phyloP scores from a whole-genome alignment of 2,329 filamentous ascomycete species.

The Fusarium duplospermum region DNA sequence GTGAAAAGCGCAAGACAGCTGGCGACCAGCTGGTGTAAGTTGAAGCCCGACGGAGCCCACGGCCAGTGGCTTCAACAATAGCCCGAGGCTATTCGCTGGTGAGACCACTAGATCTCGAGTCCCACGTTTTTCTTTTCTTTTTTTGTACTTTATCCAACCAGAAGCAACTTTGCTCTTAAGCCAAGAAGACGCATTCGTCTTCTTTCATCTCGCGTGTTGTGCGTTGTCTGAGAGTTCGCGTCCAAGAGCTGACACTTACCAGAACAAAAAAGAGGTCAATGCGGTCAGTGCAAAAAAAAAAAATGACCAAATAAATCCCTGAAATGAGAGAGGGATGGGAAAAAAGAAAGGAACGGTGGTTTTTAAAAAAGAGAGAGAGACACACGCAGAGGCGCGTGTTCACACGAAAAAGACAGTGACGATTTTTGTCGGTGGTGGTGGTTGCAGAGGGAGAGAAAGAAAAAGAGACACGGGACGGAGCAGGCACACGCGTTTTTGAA shows the following conservation, averaged over 20 bases:
- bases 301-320: constrained; percentile 1
- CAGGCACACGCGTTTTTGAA: constrained; percentile 24
- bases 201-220: constrained; percentile 7
- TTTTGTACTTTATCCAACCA: neutral
- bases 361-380: constrained; percentile 36
- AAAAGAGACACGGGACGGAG: constrained; percentile 8
- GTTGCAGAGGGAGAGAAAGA: neutral
- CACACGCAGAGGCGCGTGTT: constrained; percentile 40
- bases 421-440: constrained; percentile 18
- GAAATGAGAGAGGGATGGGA: constrained; percentile 29
- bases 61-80: neutral
- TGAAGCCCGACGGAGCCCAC: neutral
- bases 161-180: constrained; percentile 11
- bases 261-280: constrained; percentile 10
- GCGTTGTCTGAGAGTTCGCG: constrained; percentile 13
- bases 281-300: neutral
- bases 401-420: constrained; percentile 39
- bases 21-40: constrained; percentile 24
- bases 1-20: constrained; percentile 10
- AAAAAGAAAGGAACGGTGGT: constrained; percentile 24
- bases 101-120: constrained; percentile 17
- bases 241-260: constrained; percentile 21
- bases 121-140: neutral
- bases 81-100: neutral
- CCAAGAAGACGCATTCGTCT: neutral